phyloP scores from a whole-genome alignment of 345 rosid genomes.

The Noccaea bulbosa region DNA sequence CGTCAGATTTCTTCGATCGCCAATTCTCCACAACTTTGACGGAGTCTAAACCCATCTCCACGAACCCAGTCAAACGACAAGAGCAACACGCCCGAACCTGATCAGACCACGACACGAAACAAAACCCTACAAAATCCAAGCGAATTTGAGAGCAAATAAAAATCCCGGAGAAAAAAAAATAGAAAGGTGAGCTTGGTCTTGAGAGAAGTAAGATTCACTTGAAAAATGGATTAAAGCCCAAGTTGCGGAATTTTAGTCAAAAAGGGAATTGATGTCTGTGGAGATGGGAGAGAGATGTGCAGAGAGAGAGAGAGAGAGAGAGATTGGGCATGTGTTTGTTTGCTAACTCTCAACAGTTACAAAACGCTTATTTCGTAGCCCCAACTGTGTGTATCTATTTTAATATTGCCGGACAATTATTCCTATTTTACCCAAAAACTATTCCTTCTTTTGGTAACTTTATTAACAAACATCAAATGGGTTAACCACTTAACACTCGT shows the following conservation, averaged over 20 bases:
- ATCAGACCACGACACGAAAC: slow-evolving; percentile 8
- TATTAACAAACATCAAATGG: neutral
- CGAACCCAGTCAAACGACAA: neutral
- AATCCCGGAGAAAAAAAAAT: neutral
- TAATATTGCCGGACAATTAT: slow-evolving; percentile 13
- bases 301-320: slow-evolving; percentile 16
- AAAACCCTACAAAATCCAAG: slow-evolving; percentile 25
- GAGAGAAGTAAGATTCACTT: slow-evolving; percentile 30
- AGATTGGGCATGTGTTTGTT: slow-evolving; percentile 34
- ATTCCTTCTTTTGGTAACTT: slow-evolving; percentile 4
- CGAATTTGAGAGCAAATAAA: neutral
- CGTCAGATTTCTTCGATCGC: slow-evolving; percentile 28
- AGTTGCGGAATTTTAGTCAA: slow-evolving; percentile 39
- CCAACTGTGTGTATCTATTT: neutral
- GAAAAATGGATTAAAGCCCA: slow-evolving; percentile 9
- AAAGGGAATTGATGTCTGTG: slow-evolving; percentile 43
- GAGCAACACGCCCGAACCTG: slow-evolving; percentile 3
- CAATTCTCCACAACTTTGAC: slow-evolving; percentile 37
- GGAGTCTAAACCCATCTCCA: slow-evolving; percentile 40
- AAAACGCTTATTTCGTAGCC: slow-evolving; percentile 29
- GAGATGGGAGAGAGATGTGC: slow-evolving; percentile 22
- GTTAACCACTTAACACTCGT: neutral
- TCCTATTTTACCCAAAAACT: neutral
- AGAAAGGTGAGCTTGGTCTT: neutral
- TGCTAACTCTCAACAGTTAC: slow-evolving; percentile 42